Evolutionary conservation across 2,329 filamentous ascomycete species (phyloP), one percentile per base, ranked within the genome.

Genomic region (Phialophora verrucosa): DNA sequence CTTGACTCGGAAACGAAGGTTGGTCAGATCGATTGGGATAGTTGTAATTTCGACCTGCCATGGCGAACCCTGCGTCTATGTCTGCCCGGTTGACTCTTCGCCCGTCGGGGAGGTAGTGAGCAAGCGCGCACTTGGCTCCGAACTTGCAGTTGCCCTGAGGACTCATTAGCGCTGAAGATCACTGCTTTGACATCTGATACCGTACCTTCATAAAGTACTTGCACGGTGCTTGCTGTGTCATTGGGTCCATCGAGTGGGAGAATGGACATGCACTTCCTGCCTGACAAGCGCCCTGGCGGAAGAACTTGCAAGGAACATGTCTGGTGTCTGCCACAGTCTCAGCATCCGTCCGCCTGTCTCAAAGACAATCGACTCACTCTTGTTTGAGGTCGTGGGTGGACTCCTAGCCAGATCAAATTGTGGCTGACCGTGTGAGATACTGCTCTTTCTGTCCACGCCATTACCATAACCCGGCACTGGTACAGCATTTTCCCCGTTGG

Each of bases 251-350:
- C 70, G 96, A 94, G 81, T 99, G 95, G 74, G 93, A 92, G 81
- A 98, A 99, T 49, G 95, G 95, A 82, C 95, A 99, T 71, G 93
- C 92, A 78, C 91, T 91, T 73, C 95, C 95, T 65, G 95, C 95
- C 85, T 98, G 94, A 79, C 95, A 99, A 75, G 92, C 89, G 78
- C 94, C 93, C 82, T 97, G 92, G 62, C 93, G 90, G 81, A 95
- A 99, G 90, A 99, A 99, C 85, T 98, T 98, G 90, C 95, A 99
- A 47, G 95, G 95, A 53, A 99, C 95, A 82, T 98, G 95, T 69
- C 93, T 91, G 20, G 95, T 97, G 79, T 97, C 94, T 97, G 69
- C 60, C 35, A 44, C 51, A 62, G 17, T 49, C 12, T 68, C 60
- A 65, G 59, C 44, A 61, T 63, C 14, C 25, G 31, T n/a, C 38